phyloP scores from a whole-genome alignment of 2,329 filamentous ascomycete genomes.

The Trichoderma cornu-damae region DNA sequence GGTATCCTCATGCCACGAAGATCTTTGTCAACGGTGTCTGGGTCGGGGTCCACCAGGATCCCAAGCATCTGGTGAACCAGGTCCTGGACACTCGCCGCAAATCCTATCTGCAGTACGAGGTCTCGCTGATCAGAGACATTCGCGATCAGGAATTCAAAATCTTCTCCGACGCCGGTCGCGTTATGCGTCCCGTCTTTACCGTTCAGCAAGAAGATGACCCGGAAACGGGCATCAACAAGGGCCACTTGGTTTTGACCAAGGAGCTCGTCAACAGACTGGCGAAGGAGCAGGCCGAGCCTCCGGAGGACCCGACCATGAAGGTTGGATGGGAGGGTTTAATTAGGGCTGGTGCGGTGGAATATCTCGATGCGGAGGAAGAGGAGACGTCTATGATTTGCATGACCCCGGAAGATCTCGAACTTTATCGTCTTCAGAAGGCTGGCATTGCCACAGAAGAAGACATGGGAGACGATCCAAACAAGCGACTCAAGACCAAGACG shows the following conservation, averaged over 20 bases:
- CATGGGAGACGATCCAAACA: slow-evolving; percentile 64
- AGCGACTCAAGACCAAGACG: slow-evolving; percentile 79
- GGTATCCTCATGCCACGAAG: slow-evolving; percentile 90
- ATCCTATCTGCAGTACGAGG: slow-evolving; percentile 82
- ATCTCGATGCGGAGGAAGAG: slow-evolving; percentile 95
- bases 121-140: slow-evolving; percentile 92
- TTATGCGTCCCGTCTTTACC: slow-evolving; percentile 89
- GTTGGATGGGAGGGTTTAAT: slow-evolving; percentile 89
- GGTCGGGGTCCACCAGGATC: slow-evolving; percentile 92
- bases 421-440: slow-evolving; percentile 63
- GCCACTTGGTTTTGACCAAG: slow-evolving; percentile 76
- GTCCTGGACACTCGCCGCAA: slow-evolving; percentile 74
- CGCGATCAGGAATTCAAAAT: slow-evolving; percentile 97
- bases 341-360: slow-evolving; percentile 81
- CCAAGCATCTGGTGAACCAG: slow-evolving; percentile 74
- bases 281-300: slow-evolving; percentile 65
- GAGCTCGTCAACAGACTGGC: slow-evolving; percentile 70
- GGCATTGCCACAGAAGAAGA: slow-evolving; percentile 61
- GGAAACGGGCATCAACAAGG: slow-evolving; percentile 55
- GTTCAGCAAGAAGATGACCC: slow-evolving; percentile 80
- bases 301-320: slow-evolving; percentile 54
- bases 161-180: slow-evolving; percentile 92
- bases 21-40: slow-evolving; percentile 97
- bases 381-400: slow-evolving; percentile 99
- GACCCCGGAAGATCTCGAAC: slow-evolving; percentile 91